These are phyloP conservation scores for Eucalyptus victrix DNA, from an alignment of 345 rosid genomes.

Conservation along the genomic window DNA sequence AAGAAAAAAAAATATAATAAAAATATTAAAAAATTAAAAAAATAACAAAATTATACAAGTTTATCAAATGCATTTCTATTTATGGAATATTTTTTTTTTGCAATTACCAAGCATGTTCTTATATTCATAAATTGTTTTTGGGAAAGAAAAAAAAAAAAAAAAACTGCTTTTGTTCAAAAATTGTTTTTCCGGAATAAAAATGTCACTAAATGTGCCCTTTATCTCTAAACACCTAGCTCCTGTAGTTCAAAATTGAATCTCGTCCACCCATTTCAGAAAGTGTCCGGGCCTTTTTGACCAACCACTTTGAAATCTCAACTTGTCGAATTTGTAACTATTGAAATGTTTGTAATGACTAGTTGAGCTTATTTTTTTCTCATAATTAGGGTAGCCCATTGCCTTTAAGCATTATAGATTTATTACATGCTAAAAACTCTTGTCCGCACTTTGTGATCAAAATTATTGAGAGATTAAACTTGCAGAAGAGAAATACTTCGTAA, in stretches of 20 bases:
- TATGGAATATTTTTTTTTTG: too few species aligned
- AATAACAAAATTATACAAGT: too few species aligned
- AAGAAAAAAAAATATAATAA: too few species aligned
- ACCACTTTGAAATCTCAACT: background rate
- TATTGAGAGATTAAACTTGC: background rate
- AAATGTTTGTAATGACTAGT: background rate
- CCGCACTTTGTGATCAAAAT: too few species aligned
- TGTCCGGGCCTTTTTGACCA: background rate
- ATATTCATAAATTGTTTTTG: too few species aligned
- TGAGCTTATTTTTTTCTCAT: background rate
- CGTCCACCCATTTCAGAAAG: background rate
- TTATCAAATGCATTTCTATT: too few species aligned
- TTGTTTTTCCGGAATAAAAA: too few species aligned
- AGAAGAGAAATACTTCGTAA: background rate
- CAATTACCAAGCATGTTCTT: too few species aligned
- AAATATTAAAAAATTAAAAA: too few species aligned
- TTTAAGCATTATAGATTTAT: too few species aligned
- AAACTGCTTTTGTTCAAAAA: too few species aligned
- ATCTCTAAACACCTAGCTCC: background rate
- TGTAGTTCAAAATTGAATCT: background rate
- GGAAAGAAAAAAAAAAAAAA: too few species aligned
- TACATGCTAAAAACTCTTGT: background rate
- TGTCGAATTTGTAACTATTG: background rate
- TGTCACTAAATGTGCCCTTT: accelerated
- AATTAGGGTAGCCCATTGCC: background rate